Percentiles rank a stretch among this genome's conserved stretches.
These are phyloP conservation scores for Apiotrichum montevideense DNA, from an alignment of 1,284 basidiomycete species.

Conservation along the genomic window DNA sequence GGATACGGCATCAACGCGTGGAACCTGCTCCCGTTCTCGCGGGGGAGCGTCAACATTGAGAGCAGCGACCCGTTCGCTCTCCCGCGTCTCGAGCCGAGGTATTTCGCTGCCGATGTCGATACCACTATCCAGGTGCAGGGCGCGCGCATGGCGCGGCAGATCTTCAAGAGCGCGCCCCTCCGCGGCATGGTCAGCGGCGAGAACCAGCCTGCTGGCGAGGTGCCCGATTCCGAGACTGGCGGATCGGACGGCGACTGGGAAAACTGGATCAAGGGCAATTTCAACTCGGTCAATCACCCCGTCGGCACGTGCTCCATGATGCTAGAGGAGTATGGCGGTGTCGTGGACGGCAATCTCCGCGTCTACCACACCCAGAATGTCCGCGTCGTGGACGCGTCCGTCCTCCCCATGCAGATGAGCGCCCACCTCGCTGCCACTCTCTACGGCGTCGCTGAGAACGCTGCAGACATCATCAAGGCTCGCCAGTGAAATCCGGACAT, in stretches of 20 bases:
- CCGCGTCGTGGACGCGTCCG: conserved; percentile 48
- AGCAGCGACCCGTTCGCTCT: conserved; percentile 54
- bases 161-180: conserved; percentile 32
- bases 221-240: conserved; percentile 1
- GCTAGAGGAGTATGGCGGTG: conserved; percentile 57
- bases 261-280: conserved; percentile 4
- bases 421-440: conserved; percentile 49
- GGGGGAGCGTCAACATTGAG: conserved; percentile 51
- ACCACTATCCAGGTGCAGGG: conserved; percentile 39
- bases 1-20: conserved; percentile 33
- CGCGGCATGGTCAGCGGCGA: conserved; percentile 14
- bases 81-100: conserved; percentile 56
- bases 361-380: conserved; percentile 58
- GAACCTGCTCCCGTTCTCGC: conserved; percentile 39
- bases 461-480: conserved; percentile 56
- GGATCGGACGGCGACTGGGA: not conserved
- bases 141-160: conserved; percentile 30
- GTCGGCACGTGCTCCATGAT: conserved; percentile 61
- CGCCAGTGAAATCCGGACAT: too few relatives aligned
- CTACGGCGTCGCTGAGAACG: conserved; percentile 66
- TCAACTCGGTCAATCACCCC: conserved; percentile 53
- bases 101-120: conserved; percentile 33
- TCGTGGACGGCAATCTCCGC: conserved; percentile 57
- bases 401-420: conserved; percentile 48
- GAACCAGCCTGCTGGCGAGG: not conserved